A percentile compares a stretch with the other conserved stretches of the same genome.
Conservation (phyloP, 2,329 filamentous ascomycete genomes). For the Coniochaeta hoffmannii region DNA sequence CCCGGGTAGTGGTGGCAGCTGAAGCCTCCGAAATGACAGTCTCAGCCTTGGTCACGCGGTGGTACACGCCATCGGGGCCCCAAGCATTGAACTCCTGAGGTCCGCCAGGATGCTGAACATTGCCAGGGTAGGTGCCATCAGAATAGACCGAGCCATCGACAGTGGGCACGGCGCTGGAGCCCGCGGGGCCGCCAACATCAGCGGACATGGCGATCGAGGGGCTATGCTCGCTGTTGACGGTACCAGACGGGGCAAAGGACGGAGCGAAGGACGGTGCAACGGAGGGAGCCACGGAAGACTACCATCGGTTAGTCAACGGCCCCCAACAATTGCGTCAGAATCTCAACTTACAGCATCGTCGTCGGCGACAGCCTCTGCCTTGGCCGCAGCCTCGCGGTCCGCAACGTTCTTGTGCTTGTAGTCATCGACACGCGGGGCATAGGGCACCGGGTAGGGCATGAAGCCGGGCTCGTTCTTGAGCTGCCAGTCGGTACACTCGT, state of each 20-base stretch:
- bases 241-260: background rate
- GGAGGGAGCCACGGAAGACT: background rate
- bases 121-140: background rate
- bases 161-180: background rate
- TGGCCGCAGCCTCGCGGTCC: background rate
- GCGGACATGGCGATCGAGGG: background rate
- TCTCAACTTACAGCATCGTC: background rate
- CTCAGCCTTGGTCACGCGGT: conserved; percentile 6
- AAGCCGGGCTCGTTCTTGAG: conserved; percentile 15
- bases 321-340: background rate
- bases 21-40: conserved; percentile 7
- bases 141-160: background rate
- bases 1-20: background rate
- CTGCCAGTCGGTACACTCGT: conserved; percentile 24
- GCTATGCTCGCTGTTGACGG: background rate
- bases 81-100: conserved; percentile 12
- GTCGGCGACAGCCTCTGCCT: background rate
- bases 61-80: conserved; percentile 13
- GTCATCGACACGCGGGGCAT: background rate
- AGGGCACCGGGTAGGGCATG: conserved; percentile 7
- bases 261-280: background rate
- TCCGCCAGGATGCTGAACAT: background rate
- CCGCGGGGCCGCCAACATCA: background rate
- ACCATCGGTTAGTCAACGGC: background rate
- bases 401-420: background rate